Evolutionary conservation across 192 early-diverging fungal species (phyloP), one percentile per base, ranked within the genome.

Genomic region (Linnemannia elongata): DNA sequence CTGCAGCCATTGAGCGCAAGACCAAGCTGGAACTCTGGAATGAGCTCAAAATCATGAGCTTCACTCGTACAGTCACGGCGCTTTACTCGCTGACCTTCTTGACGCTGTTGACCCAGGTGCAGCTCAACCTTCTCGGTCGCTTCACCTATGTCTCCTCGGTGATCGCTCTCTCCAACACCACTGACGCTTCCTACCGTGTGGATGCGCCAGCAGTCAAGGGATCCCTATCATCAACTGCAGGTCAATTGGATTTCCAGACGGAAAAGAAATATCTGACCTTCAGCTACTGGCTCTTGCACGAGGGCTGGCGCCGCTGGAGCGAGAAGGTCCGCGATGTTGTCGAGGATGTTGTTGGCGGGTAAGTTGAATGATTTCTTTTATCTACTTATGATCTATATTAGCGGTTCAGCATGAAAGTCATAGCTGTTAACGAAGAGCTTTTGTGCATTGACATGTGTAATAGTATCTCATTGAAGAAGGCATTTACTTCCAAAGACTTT

Each of bases 71-170:
- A 36, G 81, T 98, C 63, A 93, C 96, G 1, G 90, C 97, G 0
- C 88, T 99, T 30, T 99, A 99, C 82, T 92, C 96, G 39, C 85
- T 98, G 63, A 95, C 94, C n/a, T 91, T 99, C 54, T 88, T 99
- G 75, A 96, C 96, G 0, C 78, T 97, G 44, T 92, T 98, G 18
- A 97, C 96, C 15, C 94, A 95, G 68, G 86, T 96, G 8, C 97
- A 99, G 87, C 92, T 99, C 44, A 97, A 97, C 87, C 90, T 99
- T 22, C 88, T 99, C 69, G 98, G 98, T 4, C 94, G 97, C 39
- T 95, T 94, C 89, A 96, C 96, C 74, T 99, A 98, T 82, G 89
- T 95, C 27, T 95, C 94, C 76, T 94, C 96, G 27, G 92, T 96
- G 3, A 86, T 92, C 33, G 88, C 91, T 15, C 85, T 93, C n/a